phyloP scores from a whole-genome alignment of 2,329 filamentous ascomycete species.

The Neoascochyta sp. region DNA sequence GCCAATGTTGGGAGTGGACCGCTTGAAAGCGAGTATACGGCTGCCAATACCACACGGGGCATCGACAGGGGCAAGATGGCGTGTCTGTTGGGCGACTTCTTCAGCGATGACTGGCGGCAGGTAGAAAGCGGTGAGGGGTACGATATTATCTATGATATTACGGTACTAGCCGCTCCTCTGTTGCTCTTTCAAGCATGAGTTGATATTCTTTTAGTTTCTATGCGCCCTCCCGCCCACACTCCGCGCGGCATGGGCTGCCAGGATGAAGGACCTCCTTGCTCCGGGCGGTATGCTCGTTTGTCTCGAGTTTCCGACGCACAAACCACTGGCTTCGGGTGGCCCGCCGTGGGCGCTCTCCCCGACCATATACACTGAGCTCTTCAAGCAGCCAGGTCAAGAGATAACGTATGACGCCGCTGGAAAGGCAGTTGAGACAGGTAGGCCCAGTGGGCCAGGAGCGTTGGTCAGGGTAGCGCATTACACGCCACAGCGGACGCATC shows the following conservation, averaged over 20 bases:
- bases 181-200: constrained; percentile 1
- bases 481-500: constrained; percentile 55
- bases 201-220: constrained; percentile 52
- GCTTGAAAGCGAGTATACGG: constrained; percentile 43
- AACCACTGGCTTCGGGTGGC: constrained; percentile 61
- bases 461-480: constrained; percentile 51
- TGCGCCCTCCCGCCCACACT: constrained; percentile 55
- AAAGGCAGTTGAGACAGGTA: constrained; percentile 48
- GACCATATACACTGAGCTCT: constrained; percentile 67
- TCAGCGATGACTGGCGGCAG: constrained; percentile 56
- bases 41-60: constrained; percentile 40
- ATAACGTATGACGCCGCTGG: constrained; percentile 59
- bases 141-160: constrained; percentile 65
- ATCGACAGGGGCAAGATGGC: constrained; percentile 51
- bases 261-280: constrained; percentile 54
- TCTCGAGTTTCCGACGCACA: constrained; percentile 75
- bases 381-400: constrained; percentile 65
- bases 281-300: constrained; percentile 55
- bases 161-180: constrained; percentile 37
- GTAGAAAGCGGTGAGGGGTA: constrained; percentile 46
- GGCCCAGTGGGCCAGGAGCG: constrained; percentile 39
- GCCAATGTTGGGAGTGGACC: constrained; percentile 29
- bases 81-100: constrained; percentile 65
- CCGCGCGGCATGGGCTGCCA: constrained; percentile 56
- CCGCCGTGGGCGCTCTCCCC: constrained; percentile 70